Evolutionary conservation across 768 basidiomycete genomes (phyloP), one percentile per base, ranked within the genome.

Genomic region (Cubamyces sp.): DNA sequence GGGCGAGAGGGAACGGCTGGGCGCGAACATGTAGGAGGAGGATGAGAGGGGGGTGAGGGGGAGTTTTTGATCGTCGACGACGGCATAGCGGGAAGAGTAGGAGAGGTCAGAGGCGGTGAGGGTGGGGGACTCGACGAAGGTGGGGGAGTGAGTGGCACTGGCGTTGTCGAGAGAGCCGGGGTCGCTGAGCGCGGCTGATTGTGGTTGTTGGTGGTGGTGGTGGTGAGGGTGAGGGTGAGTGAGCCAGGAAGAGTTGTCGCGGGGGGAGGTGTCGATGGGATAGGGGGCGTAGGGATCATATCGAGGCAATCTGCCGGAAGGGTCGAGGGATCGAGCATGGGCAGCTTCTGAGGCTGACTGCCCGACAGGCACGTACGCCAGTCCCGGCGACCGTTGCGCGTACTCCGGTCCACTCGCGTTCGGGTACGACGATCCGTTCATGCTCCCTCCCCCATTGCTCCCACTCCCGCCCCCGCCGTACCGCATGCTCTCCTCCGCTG

Each of bases 1-100:
- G 41, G 90, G 88, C 7, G 90, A 91, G 66, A 90, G 80, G 18
- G 90, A 89, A 52, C 90, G 86, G 71, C 87, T 90, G 61, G 77
- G 79, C 15, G 86, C 78, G 71, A 86, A 87, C 55, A 84, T 77
- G 69, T 89, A 87, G 15, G 84, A 80, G 26, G 69, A 66, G 23
- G 80, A 73, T 63, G 86, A 82, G 62, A 88, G 71, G 64, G 75
- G 78, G 64, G 77, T 81, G 59, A 86, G 64, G 43, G 79, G 68
- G 25, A 81, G 68, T 70, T 88, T 88, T 67, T 84, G 82, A 56
- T 88, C 87, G 43, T 87, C 87, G 25, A 72, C 72, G 56, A 64
- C 65, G 23, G 77, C 72, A 63, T 77, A 79, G 54, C 84, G 79
- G 57, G 75, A 68, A 25, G 78, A 70, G 70, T 82, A 85, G 37